A percentile compares a stretch with the other conserved stretches of the same genome.
Conservation (phyloP, 441 rosid species). For the Euphorbia celastroides region DNA sequence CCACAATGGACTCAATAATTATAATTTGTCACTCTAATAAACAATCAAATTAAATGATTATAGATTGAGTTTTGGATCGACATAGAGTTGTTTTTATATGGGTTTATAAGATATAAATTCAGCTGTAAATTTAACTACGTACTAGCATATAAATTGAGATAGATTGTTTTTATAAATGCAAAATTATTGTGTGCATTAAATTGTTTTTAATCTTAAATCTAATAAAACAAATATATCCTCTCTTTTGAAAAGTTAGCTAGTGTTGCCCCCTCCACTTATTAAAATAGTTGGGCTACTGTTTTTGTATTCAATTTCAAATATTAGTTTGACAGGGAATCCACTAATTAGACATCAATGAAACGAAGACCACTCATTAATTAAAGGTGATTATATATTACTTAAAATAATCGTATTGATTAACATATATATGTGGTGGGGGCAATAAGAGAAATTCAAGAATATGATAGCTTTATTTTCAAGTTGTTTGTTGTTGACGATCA, state of each 20-base stretch:
- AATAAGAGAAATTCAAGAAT: constrained; percentile 13
- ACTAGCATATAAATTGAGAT: too few relatives aligned
- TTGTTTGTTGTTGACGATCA: constrained; percentile 18
- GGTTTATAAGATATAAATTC: too few relatives aligned
- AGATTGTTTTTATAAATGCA: too few relatives aligned
- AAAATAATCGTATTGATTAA: too few relatives aligned
- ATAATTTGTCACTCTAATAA: constrained; percentile 2
- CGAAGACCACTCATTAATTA: constrained; percentile 38
- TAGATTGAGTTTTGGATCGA: too few relatives aligned
- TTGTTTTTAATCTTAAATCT: too few relatives aligned
- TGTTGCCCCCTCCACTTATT: constrained; percentile 21
- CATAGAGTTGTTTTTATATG: too few relatives aligned
- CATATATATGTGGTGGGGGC: constrained; percentile 20
- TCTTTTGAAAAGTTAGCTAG: constrained; percentile 18
- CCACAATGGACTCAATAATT: constrained; percentile 29
- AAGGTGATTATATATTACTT: constrained; percentile 12
- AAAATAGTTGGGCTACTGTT: too few relatives aligned
- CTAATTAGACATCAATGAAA: constrained; percentile 37
- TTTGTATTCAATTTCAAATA: not conserved
- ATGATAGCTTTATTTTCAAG: constrained; percentile 20
- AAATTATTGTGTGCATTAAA: too few relatives aligned
- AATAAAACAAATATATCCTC: constrained; percentile 19
- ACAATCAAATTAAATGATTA: constrained; percentile 3
- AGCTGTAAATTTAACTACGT: too few relatives aligned
- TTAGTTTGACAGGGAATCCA: constrained; percentile 35